Base-by-base conservation (phyloP, 2,329 filamentous ascomycete species). In the Calonectria pseudoturangicola region DNA sequence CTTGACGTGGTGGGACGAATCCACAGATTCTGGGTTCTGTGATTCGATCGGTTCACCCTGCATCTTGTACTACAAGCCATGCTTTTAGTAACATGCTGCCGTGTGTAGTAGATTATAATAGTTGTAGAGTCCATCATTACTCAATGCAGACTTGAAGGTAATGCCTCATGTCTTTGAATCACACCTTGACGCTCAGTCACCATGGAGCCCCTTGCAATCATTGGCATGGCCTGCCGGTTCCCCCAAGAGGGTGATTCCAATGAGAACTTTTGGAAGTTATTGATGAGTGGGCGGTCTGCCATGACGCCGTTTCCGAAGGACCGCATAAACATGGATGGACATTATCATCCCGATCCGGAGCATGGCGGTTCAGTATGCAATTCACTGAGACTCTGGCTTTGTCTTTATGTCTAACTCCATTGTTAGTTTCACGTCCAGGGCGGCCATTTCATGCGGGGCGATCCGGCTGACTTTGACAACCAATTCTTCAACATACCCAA, bases 161-260 rank as follows among this genome's bases (percentile, higher is more conserved):
- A 15, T 25, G 43, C 36, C 60, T 36, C 16, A 64, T 64, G 2
- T 64, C n/a, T 48, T 21, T 33, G 16, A 51, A 66, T 66, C 36
- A 36, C 21, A 45, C 45, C 21, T 66, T 66, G 33, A 28, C 30
- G 13, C 30, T 43, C 30, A 41, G n/a, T 66, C 1, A 66, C 48
- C n/a, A 66, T 66, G 64, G 64, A 66, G 48, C 64, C 64, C 3
- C 64, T 66, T 54, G 64, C 64, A 33, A 66, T 66, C 54, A 18
- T 66, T n/a, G 64, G 64, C 64, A 66, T 66, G 45, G 64, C 64
- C 47, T 54, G 64, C 64, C 64, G 64, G 6, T 66, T 66, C 48
- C 30, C 64, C 15, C 64, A 66, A 21, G 64, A 66, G 45, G 64
- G 64, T 7, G 64, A 66, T 16, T 50, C 30, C 33, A 66, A 66